Base-by-base conservation (phyloP, 2,329 filamentous ascomycete species). In the Ascochyta pisi region DNA sequence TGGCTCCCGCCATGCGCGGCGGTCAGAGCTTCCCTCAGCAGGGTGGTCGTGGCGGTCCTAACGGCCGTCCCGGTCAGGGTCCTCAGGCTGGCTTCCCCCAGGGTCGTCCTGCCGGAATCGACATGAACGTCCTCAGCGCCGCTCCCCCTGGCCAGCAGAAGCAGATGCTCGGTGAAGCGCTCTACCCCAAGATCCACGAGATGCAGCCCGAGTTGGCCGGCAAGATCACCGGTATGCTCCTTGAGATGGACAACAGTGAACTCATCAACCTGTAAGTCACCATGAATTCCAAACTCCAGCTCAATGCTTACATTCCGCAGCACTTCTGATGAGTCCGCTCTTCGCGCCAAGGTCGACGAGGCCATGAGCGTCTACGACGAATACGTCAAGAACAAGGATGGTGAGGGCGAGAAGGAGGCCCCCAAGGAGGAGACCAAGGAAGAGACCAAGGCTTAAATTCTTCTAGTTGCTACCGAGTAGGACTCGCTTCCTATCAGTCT, bases 181-280 rank as follows among this genome's bases (percentile, higher is more conserved):
- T 99, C 70, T 99, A 98, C 86, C 95, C 95, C 75, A 99, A 98
- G 89, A 98, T 99, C 73, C 88, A 93, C 78, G 87, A 86, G 67
- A 89, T 96, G 80, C 95, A 99, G 83, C 90, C 92, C 58, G 93
- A 97, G 71, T 85, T 99, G 73, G 95, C 95, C 61, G 95, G 95
- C 76, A 99, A 99, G 89, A 98, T 99, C 78, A 99, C 95, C 60
- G 95, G 95, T 81, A 99, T 99, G 95, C 89, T 99, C 71, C 82
- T 99, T 71, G 95, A 99, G 86, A 99, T 99, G 95, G 95, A 98
- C 73, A 98, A 98, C 81, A 77, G 84, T 54, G 95, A 99, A 83
- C 84, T 99, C 70, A 85, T 99, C 75, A 91, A 91, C 81, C 86
- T 99, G 91, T 96, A 89, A 91, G 93, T 91, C 62, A 44, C 38